Base-by-base conservation (phyloP, 2,329 filamentous ascomycete species). In the Fusarium tricinctum region DNA sequence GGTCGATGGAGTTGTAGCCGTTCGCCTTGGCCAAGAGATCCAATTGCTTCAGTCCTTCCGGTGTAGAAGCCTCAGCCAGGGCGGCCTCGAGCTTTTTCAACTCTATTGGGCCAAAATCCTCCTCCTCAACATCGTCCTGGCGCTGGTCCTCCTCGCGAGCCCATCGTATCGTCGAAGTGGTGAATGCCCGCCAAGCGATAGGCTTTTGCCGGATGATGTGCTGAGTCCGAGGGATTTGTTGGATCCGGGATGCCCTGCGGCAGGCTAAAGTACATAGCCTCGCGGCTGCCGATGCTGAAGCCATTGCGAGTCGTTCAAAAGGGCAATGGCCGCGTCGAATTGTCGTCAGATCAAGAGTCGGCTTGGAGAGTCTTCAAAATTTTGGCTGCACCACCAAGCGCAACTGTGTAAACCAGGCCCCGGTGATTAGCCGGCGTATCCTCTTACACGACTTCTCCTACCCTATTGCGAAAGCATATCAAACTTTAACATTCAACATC, bases 251-350 rank as follows among this genome's bases (percentile, higher is more conserved):
- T 44, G 73, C 70, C 53, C 75, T 74, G 38, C 76, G 78, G 68
- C 78, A 81, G 42, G 74, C 72, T 60, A 77, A 54, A 38, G 72
- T 60, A 68, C 79, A 81, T 59, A 81, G 73, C 73, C 80, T 77
- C 55, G 75, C 74, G 70, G 78, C 78, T 69, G 73, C 75, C 58
- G 78, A 78, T 69, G 79, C 75, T 72, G 80, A 78, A 63, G 79
- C 78, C 80, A 81, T 81, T 70, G 68, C 69, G 68, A 74, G 58
- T 73, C 65, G 51, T 62, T 64, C 56, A 48, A 63, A 56, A 28
- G 53, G 49, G 58, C 71, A 71, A 72, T 73, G 63, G 68, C 72
- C 44, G 61, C 62, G 68, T 63, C 63, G 59, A 47, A 58, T 63
- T 63, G 51, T 72, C 73, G 67, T 68, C 62, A 47, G 50, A 58